Percentiles rank a stretch among this genome's conserved stretches.
Evolutionary conservation across 2,329 filamentous ascomycete species (phyloP).

Genomic region (Alternaria sp.): DNA sequence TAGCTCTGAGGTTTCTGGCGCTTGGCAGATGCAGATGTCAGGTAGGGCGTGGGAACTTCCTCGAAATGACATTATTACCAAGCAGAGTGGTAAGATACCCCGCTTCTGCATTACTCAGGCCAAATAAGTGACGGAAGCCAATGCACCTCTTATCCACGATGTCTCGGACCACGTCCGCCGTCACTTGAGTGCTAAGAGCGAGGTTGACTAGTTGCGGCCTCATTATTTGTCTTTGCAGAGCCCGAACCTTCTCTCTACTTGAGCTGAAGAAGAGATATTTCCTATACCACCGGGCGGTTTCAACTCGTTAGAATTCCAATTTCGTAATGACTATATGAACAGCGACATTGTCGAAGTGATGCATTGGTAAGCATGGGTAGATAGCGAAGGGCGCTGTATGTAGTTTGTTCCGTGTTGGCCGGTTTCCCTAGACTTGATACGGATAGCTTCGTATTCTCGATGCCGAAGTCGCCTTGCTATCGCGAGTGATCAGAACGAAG

Average conservation of each 20-base stretch:
- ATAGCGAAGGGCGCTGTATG: background rate
- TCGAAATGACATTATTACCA: conserved; percentile 1
- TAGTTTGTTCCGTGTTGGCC: background rate
- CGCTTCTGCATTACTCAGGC: conserved; percentile 18
- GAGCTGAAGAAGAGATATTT: background rate
- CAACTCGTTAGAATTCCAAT: background rate
- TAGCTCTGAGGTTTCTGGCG: background rate
- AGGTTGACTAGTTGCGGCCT: background rate
- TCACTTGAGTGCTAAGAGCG: conserved; percentile 1
- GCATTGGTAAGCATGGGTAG: background rate
- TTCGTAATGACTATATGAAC: background rate
- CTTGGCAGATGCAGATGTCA: conserved; percentile 4
- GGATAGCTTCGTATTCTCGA: background rate
- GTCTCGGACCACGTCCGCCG: background rate
- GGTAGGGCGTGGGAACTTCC: conserved; percentile 2
- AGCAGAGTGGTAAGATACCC: conserved; percentile 18
- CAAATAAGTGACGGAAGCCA: conserved; percentile 19
- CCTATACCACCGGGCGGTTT: background rate
- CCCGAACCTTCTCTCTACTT: background rate
- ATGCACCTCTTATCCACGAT: conserved; percentile 10
- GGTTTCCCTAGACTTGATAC: background rate
- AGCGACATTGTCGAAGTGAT: background rate
- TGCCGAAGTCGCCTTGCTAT: background rate
- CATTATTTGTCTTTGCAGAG: background rate
- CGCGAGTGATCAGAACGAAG: background rate